Percentiles rank a stretch among this genome's conserved stretches.
Evolutionary conservation across 2,329 filamentous ascomycete genomes (phyloP).

Genomic region (Talaromyces amestolkiae): DNA sequence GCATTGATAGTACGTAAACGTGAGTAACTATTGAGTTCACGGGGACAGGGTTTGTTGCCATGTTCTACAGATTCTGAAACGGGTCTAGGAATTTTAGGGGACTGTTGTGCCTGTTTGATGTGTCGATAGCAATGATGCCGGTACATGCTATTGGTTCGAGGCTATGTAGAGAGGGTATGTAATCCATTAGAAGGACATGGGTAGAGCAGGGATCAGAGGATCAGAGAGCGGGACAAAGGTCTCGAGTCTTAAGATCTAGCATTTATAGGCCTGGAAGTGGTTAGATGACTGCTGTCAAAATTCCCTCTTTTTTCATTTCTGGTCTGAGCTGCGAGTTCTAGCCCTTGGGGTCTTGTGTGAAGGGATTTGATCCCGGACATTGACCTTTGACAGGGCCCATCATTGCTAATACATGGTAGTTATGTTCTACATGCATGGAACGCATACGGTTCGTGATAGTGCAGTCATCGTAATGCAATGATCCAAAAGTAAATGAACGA

Average conservation of each 20-base stretch:
- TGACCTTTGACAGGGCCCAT: neutral
- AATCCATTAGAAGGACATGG: neutral
- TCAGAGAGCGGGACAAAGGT: neutral
- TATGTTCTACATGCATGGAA: neutral
- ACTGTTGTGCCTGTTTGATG: neutral
- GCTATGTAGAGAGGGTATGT: neutral
- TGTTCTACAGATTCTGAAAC: slow-evolving; percentile 16
- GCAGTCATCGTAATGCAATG: neutral
- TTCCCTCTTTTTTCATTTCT: neutral
- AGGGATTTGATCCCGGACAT: neutral
- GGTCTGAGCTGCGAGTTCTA: neutral
- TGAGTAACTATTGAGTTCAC: no score
- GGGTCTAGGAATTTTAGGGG: neutral
- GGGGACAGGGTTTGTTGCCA: slow-evolving; percentile 2
- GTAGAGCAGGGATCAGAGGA: neutral
- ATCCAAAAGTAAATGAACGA: neutral
- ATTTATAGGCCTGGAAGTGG: neutral
- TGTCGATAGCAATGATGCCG: neutral
- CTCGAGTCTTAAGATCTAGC: neutral
- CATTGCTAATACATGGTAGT: neutral
- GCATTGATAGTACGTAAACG: no score
- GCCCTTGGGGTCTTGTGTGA: neutral
- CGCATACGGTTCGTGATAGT: neutral
- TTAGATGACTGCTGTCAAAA: neutral
- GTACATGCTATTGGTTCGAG: neutral